Evolutionary conservation across 768 basidiomycete species (phyloP).

Genomic region (Mycena polygramma): DNA sequence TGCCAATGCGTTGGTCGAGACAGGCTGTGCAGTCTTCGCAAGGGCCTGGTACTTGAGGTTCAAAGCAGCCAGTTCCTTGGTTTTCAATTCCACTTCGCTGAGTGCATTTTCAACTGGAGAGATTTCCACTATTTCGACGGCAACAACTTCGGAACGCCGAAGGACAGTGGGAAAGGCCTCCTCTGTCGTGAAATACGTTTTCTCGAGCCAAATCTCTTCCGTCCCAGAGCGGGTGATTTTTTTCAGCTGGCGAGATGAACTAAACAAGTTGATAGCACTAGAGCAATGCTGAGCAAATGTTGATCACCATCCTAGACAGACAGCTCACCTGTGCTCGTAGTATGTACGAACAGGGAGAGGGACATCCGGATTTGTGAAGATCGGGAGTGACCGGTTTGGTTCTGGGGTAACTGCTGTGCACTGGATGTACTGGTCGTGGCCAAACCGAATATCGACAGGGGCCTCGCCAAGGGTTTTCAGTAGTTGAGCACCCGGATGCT

Average conservation of each 20-base stretch:
- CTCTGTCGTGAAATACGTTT: constrained; percentile 88
- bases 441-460: constrained; percentile 82
- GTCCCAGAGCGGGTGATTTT: constrained; percentile 73
- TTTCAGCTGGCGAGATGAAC: constrained; percentile 76
- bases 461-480: constrained; percentile 83
- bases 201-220: constrained; percentile 90
- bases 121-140: constrained; percentile 77
- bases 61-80: constrained; percentile 79
- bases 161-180: constrained; percentile 93
- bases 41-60: constrained; percentile 82
- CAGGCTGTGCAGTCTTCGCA: constrained; percentile 78
- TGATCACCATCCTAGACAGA: not conserved
- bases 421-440: constrained; percentile 88
- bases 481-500: constrained; percentile 88
- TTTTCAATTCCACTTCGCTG: constrained; percentile 83
- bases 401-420: constrained; percentile 89
- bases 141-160: constrained; percentile 88
- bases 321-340: constrained; percentile 83
- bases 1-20: constrained; percentile 84
- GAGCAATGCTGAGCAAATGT: constrained; percentile 18
- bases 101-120: constrained; percentile 90
- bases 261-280: constrained; percentile 89
- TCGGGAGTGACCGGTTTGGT: constrained; percentile 79
- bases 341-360: constrained; percentile 84
- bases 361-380: constrained; percentile 90